These are phyloP conservation scores for Mikania micrantha DNA, from an alignment of 129 eudicot species.

Conservation along the genomic window DNA sequence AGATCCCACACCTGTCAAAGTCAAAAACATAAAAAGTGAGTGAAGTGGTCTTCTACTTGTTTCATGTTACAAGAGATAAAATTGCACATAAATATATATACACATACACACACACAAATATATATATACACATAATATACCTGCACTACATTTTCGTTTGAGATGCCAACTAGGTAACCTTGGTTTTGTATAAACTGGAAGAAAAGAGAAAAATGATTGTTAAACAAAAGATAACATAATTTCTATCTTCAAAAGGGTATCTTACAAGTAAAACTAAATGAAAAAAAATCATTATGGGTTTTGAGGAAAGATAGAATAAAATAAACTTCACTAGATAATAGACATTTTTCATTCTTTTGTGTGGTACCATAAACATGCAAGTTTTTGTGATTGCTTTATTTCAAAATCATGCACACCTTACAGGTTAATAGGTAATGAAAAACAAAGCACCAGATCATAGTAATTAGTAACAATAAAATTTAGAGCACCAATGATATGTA, in stretches of 20 bases:
- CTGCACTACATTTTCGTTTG: constrained; percentile 82
- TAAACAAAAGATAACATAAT: background rate
- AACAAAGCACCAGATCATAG: background rate
- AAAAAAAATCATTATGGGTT: background rate
- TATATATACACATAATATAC: constrained; percentile 29
- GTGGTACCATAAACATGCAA: constrained; percentile 12
- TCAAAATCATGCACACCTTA: background rate
- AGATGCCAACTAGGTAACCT: constrained; percentile 74
- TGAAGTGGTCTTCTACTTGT: constrained; percentile 4
- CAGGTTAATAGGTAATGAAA: background rate
- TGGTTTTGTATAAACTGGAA: constrained; percentile 80
- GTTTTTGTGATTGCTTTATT: background rate
- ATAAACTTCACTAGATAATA: background rate
- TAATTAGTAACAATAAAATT: background rate
- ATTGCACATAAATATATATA: background rate
- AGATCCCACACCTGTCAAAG: constrained; percentile 86
- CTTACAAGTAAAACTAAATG: constrained; percentile 10
- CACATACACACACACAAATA: background rate
- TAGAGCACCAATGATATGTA: constrained; percentile 4
- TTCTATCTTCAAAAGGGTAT: background rate
- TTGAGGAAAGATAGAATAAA: background rate
- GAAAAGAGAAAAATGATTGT: constrained; percentile 21
- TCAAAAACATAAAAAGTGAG: constrained; percentile 10
- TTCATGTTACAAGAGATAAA: constrained; percentile 17
- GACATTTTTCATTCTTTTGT: constrained; percentile 1